Conservation (phyloP, 176 grass and related monocot species). For the Panicum miliaceum region DNA sequence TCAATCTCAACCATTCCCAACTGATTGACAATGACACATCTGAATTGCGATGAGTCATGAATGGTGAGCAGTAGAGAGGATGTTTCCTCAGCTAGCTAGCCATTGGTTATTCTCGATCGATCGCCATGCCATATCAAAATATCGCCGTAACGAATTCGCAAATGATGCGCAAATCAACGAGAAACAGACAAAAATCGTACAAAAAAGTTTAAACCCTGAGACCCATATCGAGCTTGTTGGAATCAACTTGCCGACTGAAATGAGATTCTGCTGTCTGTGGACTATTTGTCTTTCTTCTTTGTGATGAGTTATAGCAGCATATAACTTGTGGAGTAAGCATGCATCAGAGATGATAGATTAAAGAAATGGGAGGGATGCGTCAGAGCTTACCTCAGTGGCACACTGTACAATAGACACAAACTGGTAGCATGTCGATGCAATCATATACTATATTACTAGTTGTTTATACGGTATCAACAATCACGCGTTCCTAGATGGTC, state of each 20-base stretch:
- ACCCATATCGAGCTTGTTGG: not conserved
- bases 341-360: not conserved
- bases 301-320: not conserved
- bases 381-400: conserved; percentile 41
- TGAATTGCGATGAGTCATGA: not conserved
- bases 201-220: not conserved
- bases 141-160: too few species aligned
- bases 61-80: not conserved
- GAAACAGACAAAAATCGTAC: not conserved
- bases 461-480: not conserved
- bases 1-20: conserved; percentile 11
- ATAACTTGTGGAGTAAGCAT: conserved; percentile 24
- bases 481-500: not conserved
- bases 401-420: not conserved
- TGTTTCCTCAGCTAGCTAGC: not conserved
- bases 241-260: not conserved
- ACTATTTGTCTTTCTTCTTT: not conserved
- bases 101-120: not conserved
- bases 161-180: not conserved
- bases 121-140: not conserved
- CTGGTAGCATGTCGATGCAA: not conserved
- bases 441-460: not conserved
- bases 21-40: conserved; percentile 5
- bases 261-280: not conserved
- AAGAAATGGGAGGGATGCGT: conserved; percentile 14